Conservation (phyloP, 768 basidiomycete species). For the Boletus tomentosulus region DNA sequence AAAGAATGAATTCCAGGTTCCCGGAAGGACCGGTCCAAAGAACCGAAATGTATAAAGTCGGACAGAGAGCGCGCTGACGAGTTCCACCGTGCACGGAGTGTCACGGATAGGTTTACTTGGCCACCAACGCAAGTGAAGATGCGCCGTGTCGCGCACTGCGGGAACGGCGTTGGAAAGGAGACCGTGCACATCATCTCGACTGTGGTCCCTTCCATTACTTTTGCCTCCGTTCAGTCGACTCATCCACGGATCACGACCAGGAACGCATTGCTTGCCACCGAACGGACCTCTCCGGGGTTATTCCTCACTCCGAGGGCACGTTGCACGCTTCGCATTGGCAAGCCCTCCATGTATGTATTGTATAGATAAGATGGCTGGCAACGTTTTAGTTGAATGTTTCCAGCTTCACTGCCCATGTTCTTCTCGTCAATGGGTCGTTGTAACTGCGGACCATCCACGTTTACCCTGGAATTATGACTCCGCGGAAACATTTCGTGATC, state of each 20-base stretch:
- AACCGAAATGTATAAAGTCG: neutral
- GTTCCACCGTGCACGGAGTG: conserved; percentile 6
- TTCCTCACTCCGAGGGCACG: neutral
- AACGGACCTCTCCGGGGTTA: neutral
- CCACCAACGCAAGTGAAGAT: neutral
- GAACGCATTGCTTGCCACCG: neutral
- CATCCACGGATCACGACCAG: conserved; percentile 17
- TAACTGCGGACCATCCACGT: neutral
- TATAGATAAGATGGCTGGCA: neutral
- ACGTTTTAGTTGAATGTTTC: neutral
- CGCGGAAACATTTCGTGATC: conserved; percentile 22
- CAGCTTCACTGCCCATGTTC: neutral
- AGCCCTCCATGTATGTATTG: neutral
- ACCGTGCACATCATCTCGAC: neutral
- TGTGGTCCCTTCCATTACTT: neutral
- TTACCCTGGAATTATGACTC: conserved; percentile 10
- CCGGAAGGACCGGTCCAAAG: neutral
- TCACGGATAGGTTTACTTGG: conserved; percentile 1
- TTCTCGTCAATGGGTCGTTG: neutral
- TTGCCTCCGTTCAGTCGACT: neutral
- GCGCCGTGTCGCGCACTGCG: neutral
- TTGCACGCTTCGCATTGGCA: neutral
- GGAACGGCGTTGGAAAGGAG: conserved; percentile 1
- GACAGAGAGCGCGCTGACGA: neutral
- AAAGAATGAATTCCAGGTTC: neutral